Evolutionary conservation across 257 asterid genomes (phyloP).

Genomic region (Jasminum sambac): DNA sequence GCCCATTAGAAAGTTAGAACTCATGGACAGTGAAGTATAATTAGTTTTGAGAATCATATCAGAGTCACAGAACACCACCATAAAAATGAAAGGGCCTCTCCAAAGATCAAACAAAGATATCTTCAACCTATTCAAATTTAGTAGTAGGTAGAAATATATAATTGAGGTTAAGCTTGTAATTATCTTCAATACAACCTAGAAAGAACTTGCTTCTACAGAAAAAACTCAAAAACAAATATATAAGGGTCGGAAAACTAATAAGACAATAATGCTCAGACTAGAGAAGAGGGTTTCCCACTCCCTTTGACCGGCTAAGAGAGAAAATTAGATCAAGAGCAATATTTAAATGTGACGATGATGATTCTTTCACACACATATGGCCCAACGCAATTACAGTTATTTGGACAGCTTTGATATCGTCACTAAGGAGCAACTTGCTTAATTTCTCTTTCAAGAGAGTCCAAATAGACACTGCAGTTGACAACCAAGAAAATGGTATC

Average conservation of each 20-base stretch:
- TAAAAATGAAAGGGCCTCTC: conserved; percentile 94
- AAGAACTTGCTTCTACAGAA: background rate
- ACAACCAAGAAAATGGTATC: conserved; percentile 19
- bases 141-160: conserved; percentile 12
- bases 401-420: conserved; percentile 89
- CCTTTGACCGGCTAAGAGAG: conserved; percentile 89
- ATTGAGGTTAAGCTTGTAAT: conserved; percentile 14
- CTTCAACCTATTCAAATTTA: conserved; percentile 69
- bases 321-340: conserved; percentile 83
- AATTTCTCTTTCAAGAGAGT: conserved; percentile 55
- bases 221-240: conserved; percentile 11
- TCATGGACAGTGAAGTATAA: conserved; percentile 83
- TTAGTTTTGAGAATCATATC: conserved; percentile 83
- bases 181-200: conserved; percentile 20
- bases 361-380: conserved; percentile 83
- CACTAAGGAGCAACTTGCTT: conserved; percentile 74
- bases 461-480: conserved; percentile 67
- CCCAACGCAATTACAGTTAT: conserved; percentile 81
- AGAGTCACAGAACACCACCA: conserved; percentile 94
- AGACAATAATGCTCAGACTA: conserved; percentile 19
- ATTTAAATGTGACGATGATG: conserved; percentile 56
- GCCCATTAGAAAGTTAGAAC: conserved; percentile 92
- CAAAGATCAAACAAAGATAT: conserved; percentile 95
- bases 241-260: conserved; percentile 9
- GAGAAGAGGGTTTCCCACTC: conserved; percentile 26